A percentile compares a stretch with the other conserved stretches of the same genome.
phyloP scores from a whole-genome alignment of 73 alveolate genomes.

The Blepharisma stoltei region DNA sequence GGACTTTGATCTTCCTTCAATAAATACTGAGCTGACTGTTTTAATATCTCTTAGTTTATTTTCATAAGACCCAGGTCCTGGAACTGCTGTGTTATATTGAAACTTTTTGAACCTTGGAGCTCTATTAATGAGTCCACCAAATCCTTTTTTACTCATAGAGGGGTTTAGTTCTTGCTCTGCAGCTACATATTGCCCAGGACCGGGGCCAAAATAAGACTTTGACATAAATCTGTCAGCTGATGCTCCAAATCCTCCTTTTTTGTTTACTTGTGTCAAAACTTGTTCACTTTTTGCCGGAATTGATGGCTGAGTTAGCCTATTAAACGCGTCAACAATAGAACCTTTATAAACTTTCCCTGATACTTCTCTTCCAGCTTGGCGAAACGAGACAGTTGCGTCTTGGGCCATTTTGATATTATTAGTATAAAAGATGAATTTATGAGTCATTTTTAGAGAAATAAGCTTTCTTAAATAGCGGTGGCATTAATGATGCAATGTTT shows the following conservation, averaged over 20 bases:
- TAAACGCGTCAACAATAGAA: not conserved
- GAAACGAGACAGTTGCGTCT: not conserved
- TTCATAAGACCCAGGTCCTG: constrained; percentile 34
- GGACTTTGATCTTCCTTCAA: not conserved
- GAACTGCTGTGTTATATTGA: constrained; percentile 22
- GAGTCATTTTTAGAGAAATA: too few relatives aligned
- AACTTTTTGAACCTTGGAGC: not conserved
- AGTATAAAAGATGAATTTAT: too few relatives aligned
- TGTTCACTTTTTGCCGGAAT: not conserved
- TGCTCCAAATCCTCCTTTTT: constrained; percentile 11
- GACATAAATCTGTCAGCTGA: constrained; percentile 20
- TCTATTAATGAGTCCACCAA: constrained; percentile 15
- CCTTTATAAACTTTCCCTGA: not conserved
- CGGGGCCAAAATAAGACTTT: not conserved
- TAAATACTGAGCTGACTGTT: not conserved
- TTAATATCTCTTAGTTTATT: not conserved
- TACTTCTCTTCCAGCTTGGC: not conserved
- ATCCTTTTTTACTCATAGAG: constrained; percentile 16
- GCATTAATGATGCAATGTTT: too few relatives aligned
- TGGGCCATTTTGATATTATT: too few relatives aligned
- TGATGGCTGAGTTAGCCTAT: constrained; percentile 13
- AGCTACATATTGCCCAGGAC: constrained; percentile 20
- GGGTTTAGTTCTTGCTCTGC: not conserved
- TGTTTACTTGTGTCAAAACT: not conserved
- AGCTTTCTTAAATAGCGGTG: too few relatives aligned